These are phyloP conservation scores for Tolypocladium cylindrosporum DNA, from an alignment of 2,329 filamentous ascomycete species.

Conservation along the genomic window DNA sequence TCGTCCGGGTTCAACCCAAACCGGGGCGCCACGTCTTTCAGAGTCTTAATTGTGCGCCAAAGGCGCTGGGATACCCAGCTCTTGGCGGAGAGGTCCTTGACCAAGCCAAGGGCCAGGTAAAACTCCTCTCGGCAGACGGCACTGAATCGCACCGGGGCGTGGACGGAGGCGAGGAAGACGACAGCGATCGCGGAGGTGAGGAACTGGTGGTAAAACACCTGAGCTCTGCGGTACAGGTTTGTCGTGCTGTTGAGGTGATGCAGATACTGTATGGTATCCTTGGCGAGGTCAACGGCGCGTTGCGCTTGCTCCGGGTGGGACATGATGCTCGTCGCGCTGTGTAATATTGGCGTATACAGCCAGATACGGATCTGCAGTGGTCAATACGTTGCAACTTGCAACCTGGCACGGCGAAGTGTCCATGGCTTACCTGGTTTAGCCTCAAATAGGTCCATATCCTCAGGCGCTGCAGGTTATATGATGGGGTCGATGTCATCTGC, in stretches of 20 bases:
- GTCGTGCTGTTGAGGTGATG: slow-evolving; percentile 62
- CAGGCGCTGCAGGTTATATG: slow-evolving; percentile 60
- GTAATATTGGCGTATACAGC: slow-evolving; percentile 78
- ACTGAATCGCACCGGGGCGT: slow-evolving; percentile 64
- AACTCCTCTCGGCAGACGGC: slow-evolving; percentile 63
- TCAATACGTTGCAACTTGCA: neutral
- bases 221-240: slow-evolving; percentile 60
- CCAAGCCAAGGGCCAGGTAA: slow-evolving; percentile 65
- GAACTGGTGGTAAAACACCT: slow-evolving; percentile 75
- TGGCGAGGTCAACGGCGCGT: slow-evolving; percentile 63
- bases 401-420: neutral
- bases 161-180: slow-evolving; percentile 66
- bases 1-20: slow-evolving; percentile 46
- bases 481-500: slow-evolving; percentile 42
- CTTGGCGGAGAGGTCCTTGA: slow-evolving; percentile 61
- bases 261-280: slow-evolving; percentile 65
- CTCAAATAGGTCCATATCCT: slow-evolving; percentile 79
- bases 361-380: slow-evolving; percentile 59
- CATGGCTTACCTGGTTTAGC: slow-evolving; percentile 56
- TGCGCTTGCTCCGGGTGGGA: slow-evolving; percentile 65
- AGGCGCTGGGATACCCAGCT: slow-evolving; percentile 63
- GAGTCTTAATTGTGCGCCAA: slow-evolving; percentile 60
- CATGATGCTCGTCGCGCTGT: slow-evolving; percentile 75
- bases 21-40: slow-evolving; percentile 62
- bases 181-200: slow-evolving; percentile 65